Conservation (phyloP, 2,329 filamentous ascomycete species). For the Cytospora paraplurivora region DNA sequence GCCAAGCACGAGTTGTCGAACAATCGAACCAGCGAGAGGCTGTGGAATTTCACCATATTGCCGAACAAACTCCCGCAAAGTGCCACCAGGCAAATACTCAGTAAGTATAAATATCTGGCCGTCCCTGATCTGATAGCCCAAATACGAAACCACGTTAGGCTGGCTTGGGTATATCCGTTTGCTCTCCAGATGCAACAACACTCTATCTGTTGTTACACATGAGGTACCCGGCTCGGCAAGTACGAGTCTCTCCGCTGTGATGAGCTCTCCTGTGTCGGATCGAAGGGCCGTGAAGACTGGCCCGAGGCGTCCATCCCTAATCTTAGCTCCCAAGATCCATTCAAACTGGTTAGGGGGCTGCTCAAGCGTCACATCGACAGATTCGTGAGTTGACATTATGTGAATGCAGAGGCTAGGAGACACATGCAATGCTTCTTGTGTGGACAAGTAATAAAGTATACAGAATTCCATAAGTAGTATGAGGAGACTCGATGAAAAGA, state of each 20-base stretch:
- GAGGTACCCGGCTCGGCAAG: neutral
- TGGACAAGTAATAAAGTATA: neutral
- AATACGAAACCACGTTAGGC: slow-evolving; percentile 12
- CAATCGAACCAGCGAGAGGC: slow-evolving; percentile 2
- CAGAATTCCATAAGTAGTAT: neutral
- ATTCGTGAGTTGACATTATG: neutral
- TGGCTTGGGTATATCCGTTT: neutral
- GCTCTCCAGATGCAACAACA: neutral
- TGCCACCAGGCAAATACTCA: slow-evolving; percentile 7
- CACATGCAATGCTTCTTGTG: neutral
- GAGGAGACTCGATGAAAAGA: neutral
- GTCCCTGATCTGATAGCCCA: slow-evolving; percentile 9
- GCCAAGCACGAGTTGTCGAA: slow-evolving; percentile 10
- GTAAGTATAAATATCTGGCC: slow-evolving; percentile 7
- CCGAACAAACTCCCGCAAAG: slow-evolving; percentile 6
- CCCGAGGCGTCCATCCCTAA: slow-evolving; percentile 23
- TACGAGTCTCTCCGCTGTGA: slow-evolving; percentile 17
- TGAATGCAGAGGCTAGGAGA: neutral
- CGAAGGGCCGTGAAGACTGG: slow-evolving; percentile 16
- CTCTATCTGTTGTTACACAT: neutral
- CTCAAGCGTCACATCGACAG: neutral
- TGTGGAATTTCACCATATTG: slow-evolving; percentile 1
- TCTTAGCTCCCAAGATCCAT: slow-evolving; percentile 8
- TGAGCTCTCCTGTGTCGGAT: slow-evolving; percentile 16
- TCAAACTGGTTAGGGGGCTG: neutral